Conservation (phyloP, 495 filamentous ascomycete genomes). For the Penicillium canescens region DNA sequence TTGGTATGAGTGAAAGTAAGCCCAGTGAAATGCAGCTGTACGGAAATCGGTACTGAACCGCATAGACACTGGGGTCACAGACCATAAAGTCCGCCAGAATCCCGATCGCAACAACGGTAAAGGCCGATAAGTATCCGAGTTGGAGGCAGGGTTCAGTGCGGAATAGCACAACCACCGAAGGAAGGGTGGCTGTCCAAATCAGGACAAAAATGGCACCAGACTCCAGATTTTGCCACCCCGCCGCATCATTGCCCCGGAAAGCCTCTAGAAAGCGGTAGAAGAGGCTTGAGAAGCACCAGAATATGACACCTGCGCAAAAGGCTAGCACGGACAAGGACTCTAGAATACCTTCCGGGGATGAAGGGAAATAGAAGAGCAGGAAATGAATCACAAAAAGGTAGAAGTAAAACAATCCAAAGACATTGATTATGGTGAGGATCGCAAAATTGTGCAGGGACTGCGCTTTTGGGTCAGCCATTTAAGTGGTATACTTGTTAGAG, state of each 20-base stretch:
- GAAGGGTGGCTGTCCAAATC: too few species aligned
- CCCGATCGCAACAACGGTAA: slow-evolving; percentile 5
- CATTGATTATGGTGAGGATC: not conserved
- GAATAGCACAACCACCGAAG: not conserved
- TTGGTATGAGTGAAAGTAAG: slow-evolving; percentile 6
- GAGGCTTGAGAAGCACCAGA: too few species aligned
- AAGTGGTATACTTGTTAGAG: too few species aligned
- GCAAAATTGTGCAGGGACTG: not conserved
- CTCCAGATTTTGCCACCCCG: too few species aligned
- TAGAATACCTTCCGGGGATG: not conserved
- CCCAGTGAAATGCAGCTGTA: slow-evolving; percentile 4
- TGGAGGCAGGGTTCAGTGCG: not conserved
- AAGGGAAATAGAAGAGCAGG: not conserved
- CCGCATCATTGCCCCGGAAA: too few species aligned
- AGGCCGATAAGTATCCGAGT: not conserved
- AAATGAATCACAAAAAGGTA: not conserved
- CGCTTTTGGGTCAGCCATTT: not conserved
- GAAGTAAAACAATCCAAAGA: not conserved
- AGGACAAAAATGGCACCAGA: too few species aligned
- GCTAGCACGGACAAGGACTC: not conserved
- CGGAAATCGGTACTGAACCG: slow-evolving; percentile 3
- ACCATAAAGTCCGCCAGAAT: not conserved
- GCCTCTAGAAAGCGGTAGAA: too few species aligned
- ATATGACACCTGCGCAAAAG: too few species aligned
- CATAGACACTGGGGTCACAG: not conserved